These are phyloP conservation scores for Volvox reticuliferus DNA, from an alignment of 139 green algal genomes.

Conservation along the genomic window DNA sequence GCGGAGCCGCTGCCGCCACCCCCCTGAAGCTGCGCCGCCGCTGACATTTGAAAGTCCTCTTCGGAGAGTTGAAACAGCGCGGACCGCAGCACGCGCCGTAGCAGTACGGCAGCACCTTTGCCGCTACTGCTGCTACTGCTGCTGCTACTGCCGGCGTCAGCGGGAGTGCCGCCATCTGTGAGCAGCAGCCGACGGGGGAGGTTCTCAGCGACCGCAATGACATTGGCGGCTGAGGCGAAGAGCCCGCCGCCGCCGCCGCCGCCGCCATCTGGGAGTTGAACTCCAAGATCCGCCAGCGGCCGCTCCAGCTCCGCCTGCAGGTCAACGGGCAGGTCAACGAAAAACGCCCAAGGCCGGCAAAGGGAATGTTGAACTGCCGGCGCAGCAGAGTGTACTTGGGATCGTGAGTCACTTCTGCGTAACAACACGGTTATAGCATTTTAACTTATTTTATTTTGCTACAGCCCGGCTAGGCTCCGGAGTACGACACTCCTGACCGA, in stretches of 20 bases:
- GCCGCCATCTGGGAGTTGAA: not conserved
- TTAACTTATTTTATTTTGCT: no score
- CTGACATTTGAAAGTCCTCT: not conserved
- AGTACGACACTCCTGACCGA: no score
- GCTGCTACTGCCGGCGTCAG: not conserved
- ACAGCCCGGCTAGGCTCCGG: no score
- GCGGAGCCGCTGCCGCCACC: not conserved
- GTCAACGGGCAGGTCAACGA: no score
- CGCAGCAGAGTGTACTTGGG: no score
- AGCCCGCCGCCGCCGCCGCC: not conserved
- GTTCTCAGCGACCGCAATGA: not conserved
- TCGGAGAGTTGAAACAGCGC: slow-evolving; percentile 18
- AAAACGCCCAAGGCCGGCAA: no score
- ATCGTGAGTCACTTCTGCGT: no score
- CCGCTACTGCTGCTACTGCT: not conserved
- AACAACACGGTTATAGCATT: no score
- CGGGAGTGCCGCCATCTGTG: not conserved
- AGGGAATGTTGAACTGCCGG: no score
- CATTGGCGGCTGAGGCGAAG: not conserved
- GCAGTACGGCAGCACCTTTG: not conserved
- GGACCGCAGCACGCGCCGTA: slow-evolving; percentile 4
- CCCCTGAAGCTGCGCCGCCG: not conserved
- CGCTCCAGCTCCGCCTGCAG: slow-evolving; percentile 6
- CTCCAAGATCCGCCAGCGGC: not conserved
- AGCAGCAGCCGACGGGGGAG: not conserved